A percentile compares a stretch with the other conserved stretches of the same genome.
Evolutionary conservation across 495 filamentous ascomycete genomes (phyloP).

Genomic region (Pyrenula massariospora): DNA sequence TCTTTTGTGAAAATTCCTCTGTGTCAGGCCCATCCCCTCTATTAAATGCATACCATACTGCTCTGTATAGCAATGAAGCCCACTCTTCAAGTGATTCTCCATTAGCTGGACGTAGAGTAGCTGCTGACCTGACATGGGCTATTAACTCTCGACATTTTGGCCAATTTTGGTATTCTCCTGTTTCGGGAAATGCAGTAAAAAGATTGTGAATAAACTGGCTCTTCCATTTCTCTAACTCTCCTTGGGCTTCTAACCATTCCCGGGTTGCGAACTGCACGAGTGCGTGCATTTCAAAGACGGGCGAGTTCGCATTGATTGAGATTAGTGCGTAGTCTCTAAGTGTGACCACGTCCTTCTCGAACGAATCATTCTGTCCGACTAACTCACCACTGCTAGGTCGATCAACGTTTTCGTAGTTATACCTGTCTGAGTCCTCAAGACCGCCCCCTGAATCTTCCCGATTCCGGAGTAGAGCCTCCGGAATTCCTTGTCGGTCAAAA

Average conservation of each 20-base stretch:
- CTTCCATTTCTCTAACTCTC: constrained; percentile 26
- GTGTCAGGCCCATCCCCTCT: constrained; percentile 2
- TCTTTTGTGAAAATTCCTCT: constrained; percentile 10
- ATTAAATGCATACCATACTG: constrained; percentile 1
- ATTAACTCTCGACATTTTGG: constrained; percentile 14
- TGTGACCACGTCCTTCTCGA: constrained; percentile 10
- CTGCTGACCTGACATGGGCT: constrained; percentile 13
- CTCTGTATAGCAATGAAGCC: constrained; percentile 6
- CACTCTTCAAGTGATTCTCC: constrained; percentile 1
- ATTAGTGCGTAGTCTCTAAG: constrained; percentile 19
- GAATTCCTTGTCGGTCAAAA: constrained; percentile 10
- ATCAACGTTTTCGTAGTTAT: constrained; percentile 20
- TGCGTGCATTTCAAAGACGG: constrained; percentile 31
- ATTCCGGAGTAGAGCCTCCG: constrained; percentile 3
- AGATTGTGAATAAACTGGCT: constrained; percentile 25
- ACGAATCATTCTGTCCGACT: constrained; percentile 2
- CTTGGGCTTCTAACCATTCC: constrained; percentile 26
- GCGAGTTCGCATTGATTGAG: constrained; percentile 4
- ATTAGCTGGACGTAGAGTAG: constrained; percentile 3
- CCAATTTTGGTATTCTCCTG: constrained; percentile 18
- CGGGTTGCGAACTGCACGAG: constrained; percentile 34
- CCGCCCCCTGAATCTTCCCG: constrained; percentile 10
- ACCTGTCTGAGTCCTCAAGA: constrained; percentile 16
- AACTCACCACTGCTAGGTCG: constrained; percentile 14
- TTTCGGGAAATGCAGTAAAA: constrained; percentile 23